Base-by-base conservation (phyloP, 495 filamentous ascomycete species). In the Haplographium delicatum region DNA sequence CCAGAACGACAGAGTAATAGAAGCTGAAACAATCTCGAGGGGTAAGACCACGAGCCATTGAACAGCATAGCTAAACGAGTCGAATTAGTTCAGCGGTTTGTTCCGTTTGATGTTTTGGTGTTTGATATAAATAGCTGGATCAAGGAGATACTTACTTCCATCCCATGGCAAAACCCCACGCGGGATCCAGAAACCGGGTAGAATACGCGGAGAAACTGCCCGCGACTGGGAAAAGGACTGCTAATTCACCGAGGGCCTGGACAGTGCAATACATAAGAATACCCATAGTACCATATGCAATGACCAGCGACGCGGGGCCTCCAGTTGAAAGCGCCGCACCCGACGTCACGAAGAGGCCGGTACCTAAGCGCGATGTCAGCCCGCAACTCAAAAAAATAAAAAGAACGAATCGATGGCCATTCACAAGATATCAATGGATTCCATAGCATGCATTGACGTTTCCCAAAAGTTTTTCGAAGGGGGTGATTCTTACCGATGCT, bases 101-200 rank as follows among this genome's bases (percentile, higher is more conserved):
- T n/a, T n/a, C n/a, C n/a, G n/a, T n/a, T n/a, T n/a, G n/a, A n/a
- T n/a, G n/a, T n/a, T n/a, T n/a, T n/a, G n/a, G n/a, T n/a, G n/a
- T n/a, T n/a, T n/a, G n/a, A n/a, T n/a, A n/a, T n/a, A n/a, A n/a
- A n/a, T n/a, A n/a, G n/a, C n/a, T n/a, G n/a, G n/a, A n/a, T n/a
- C n/a, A n/a, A n/a, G n/a, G 18, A 11, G 28, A 42, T 28, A 78
- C 81, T 68, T 59, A 86, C 75, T 97, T 96, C 91, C 91, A 96
- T 22, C 93, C 91, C 88, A 96, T 95, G 41, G 91, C 91, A 60
- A 98, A 98, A 0, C 91, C 91, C 91, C 90, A 96, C 6, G 91
- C 89, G 7, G 91, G 91, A 60, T 97, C 91, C 9, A 97, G 62
- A 61, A 97, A 97, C 19, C 91, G 81, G 27, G 89, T 95, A 13